Evolutionary conservation across 2,329 filamentous ascomycete species (phyloP), one percentile per base, ranked within the genome.

Genomic region (Pseudogymnoascus sp.): DNA sequence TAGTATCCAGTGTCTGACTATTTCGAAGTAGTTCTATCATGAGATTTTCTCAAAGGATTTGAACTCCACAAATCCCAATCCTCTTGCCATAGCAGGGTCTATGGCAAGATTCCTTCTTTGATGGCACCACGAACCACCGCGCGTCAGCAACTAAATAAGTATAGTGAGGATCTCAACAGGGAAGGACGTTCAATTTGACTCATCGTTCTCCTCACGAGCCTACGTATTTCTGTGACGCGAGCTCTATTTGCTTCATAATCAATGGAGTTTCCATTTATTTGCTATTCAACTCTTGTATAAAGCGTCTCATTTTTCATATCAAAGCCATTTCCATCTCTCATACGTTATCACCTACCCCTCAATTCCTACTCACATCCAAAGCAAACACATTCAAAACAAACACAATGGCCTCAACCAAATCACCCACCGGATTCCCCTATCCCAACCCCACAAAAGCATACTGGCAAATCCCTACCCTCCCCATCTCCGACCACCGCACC

Each of bases 391-490:
- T 19, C 19, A 19, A 28, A 28, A 28, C 26, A 28, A 5, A 28
- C 4, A 10, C 40, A 46, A 46, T 46, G 41, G 41, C 22, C 11
- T 46, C 41, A 6, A 12, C 41, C 22, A 24, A 11, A 6, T 4
- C 41, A 10, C 11, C 14, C 41, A 6, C 19, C 40, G 66, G 70
- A n/a, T 69, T 74, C 16, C 75, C 74, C 7, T 62, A 66, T 14
- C 38, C 69, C 0, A 70, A 73, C 50, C 72, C 73, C 1, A 74
- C 71, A 2, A 67, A 33, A 2, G 68, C 71, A 8, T 75, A 76
- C 66, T 76, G 74, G 74, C 74, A 75, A 59, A 62, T 70, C 53
- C 69, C 69, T 3, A 72, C 73, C 0, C 72, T 75, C 61, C 61
- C 65, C 3, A 65, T 73, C 16, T 69, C 73, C 61, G 66, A 75